Evolutionary conservation across 2,329 filamentous ascomycete species (phyloP), one percentile per base, ranked within the genome.

Genomic region (Colletotrichum gloeosporioides): DNA sequence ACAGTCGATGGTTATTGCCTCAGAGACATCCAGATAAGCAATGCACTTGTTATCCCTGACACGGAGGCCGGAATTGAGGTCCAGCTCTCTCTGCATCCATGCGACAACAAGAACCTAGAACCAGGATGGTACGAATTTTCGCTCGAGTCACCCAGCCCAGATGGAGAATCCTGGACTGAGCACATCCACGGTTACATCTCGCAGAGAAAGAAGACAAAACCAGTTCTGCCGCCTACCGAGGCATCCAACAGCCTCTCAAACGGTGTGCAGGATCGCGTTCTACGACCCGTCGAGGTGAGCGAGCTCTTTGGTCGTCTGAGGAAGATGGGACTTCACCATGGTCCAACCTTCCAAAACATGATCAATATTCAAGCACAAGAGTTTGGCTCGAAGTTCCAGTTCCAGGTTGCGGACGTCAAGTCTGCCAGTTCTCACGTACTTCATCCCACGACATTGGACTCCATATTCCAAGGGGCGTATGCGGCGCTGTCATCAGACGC

Each of bases 331-430:
- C 36, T 76, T 6, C 15, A 73, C 1, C 73, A 76, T 29, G 73
- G 69, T 3, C 63, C 69, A 3, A 22, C 69, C 2, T 76, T 76
- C 34, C 69, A 69, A 6, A 76, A 76, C 10, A 68, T 76, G 36
- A 4, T 63, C 8, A 16, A 2, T 27, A 76, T 67, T 2, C 29
- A 64, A 6, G 25, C 36, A 4, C n/a, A 86, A 81, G 65, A 80
- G 89, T 9, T 80, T 79, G 10, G 82, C 89, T 16, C 87, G 87
- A 0, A 85, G 90, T 78, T 91, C 89, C 6, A 87, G 82, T 78
- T 83, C 86, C 3, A 85, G 82, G 55, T 92, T 91, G 90, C 90
- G 89, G 63, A 68, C 27, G 18, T 36, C 15, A 68, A 29, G 4
- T 72, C 55, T 8, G 89, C 91, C 78, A 91, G 87, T 73, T 83